Base-by-base conservation (phyloP, 345 rosid genomes). In the Noccaea caerulescens region DNA sequence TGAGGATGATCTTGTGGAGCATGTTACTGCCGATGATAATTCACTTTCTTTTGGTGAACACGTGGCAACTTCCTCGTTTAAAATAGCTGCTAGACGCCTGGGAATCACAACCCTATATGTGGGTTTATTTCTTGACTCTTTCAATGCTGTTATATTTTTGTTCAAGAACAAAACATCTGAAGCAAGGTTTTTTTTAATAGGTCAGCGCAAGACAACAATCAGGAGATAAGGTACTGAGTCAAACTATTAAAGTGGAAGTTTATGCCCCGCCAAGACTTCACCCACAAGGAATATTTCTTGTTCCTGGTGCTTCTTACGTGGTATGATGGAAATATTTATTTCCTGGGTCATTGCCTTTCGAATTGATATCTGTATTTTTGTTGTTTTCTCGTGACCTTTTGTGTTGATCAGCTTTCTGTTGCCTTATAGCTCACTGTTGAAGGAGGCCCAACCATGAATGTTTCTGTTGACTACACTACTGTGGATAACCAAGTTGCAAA, bases 361-460 rank as follows among this genome's bases (percentile, higher is more conserved):
- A 18, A 37, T 11, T 14, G 47, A 42, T 10, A 46, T 72, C 33
- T 44, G 42, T 34, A 10, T 53, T 32, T 47, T 50, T 49, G 61
- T 43, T 60, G 57, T 43, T 71, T 41, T 38, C 75, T 51, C 41
- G 47, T 33, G 6, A 61, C 12, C 58, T 58, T 60, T 37, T 58
- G 55, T 64, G 37, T 42, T 43, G 49, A 57, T 36, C 8, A 57
- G 23, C 33, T 6, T 64, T 5, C 57, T 74, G 18, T 45, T 72
- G 27, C 69, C 52, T 16, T 11, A 45, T 75, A 93, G 98, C 82
- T 90, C 61, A 75, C 87, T 63, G 76, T 87, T 59, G 82, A 81
- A 75, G 98, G 98, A 72, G 98, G 98, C 66, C 98, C 98, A 18
- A 84, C 92, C 56, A 72, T 87, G 82, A 92, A 90, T 66, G 88